phyloP scores from a whole-genome alignment of 2,329 filamentous ascomycete genomes.

The Xylariaceae sp. region DNA sequence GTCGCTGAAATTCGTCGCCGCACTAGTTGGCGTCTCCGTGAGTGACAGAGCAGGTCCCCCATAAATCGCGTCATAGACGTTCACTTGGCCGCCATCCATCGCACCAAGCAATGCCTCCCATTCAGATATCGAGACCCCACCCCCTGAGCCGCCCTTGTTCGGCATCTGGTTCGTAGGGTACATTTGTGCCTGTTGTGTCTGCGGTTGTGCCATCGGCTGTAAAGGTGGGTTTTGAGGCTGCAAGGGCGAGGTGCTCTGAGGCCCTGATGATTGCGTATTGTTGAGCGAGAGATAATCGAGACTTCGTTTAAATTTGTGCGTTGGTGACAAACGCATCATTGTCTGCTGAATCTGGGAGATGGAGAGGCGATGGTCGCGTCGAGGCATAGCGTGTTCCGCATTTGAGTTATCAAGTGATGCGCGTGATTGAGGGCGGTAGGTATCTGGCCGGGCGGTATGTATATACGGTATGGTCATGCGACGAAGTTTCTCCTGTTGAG shows the following conservation, averaged over 20 bases:
- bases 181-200: constrained; percentile 33
- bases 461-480: constrained; percentile 57
- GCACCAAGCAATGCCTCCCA: constrained; percentile 83
- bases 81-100: constrained; percentile 77
- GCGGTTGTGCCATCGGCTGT: constrained; percentile 33
- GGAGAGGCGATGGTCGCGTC: constrained; percentile 53
- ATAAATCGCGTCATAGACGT: constrained; percentile 84
- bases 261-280: constrained; percentile 49
- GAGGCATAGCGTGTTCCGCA: constrained; percentile 43
- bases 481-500: constrained; percentile 60
- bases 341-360: constrained; percentile 47
- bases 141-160: constrained; percentile 42
- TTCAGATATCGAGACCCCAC: constrained; percentile 63
- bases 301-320: constrained; percentile 45
- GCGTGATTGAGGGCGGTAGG: constrained; percentile 46
- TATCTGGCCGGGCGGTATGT: constrained; percentile 39
- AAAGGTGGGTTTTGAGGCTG: constrained; percentile 45
- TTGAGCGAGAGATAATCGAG: constrained; percentile 63
- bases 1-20: constrained; percentile 41
- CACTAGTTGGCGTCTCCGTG: constrained; percentile 48
- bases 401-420: constrained; percentile 52
- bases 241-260: constrained; percentile 52
- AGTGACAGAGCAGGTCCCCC: constrained; percentile 61
- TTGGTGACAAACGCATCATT: constrained; percentile 41
- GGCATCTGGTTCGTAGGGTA: constrained; percentile 41